Percentiles rank a stretch among this genome's conserved stretches.
Evolutionary conservation across 176 grass and related monocot species (phyloP).

Genomic region (Canna indica): DNA sequence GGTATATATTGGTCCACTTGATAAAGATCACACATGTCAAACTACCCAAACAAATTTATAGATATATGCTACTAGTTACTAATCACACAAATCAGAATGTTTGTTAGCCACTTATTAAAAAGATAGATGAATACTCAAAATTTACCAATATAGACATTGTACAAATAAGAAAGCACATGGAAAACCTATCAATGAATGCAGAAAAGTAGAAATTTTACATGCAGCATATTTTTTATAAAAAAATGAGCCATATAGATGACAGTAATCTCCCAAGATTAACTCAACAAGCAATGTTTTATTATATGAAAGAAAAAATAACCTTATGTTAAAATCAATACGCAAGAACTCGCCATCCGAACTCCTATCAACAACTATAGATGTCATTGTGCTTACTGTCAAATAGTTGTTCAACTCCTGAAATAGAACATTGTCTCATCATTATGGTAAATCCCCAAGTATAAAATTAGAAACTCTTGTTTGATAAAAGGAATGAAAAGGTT

Average conservation of each 20-base stretch:
- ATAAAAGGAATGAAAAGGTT: background rate
- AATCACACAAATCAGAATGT: background rate
- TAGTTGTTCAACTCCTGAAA: conserved; percentile 88
- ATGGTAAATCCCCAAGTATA: conserved; percentile 14
- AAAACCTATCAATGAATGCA: background rate
- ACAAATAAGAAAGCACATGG: background rate
- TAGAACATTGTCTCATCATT: conserved; percentile 22
- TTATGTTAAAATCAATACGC: conserved; percentile 94
- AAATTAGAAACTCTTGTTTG: background rate
- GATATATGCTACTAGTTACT: background rate
- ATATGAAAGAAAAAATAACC: conserved; percentile 18
- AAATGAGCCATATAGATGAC: too few relatives aligned
- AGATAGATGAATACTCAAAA: background rate
- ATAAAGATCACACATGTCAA: background rate
- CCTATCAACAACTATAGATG: conserved; percentile 90
- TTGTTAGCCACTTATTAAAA: background rate
- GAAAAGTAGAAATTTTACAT: background rate
- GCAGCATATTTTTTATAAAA: too few relatives aligned
- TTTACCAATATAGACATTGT: background rate
- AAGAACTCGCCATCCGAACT: conserved; percentile 90
- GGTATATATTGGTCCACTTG: too few relatives aligned
- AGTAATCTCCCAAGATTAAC: background rate
- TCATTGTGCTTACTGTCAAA: conserved; percentile 72
- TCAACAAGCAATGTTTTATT: background rate
- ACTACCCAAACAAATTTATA: background rate